Evolutionary conservation across 306 rosid species (phyloP).

Genomic region (Mimosa pudica): DNA sequence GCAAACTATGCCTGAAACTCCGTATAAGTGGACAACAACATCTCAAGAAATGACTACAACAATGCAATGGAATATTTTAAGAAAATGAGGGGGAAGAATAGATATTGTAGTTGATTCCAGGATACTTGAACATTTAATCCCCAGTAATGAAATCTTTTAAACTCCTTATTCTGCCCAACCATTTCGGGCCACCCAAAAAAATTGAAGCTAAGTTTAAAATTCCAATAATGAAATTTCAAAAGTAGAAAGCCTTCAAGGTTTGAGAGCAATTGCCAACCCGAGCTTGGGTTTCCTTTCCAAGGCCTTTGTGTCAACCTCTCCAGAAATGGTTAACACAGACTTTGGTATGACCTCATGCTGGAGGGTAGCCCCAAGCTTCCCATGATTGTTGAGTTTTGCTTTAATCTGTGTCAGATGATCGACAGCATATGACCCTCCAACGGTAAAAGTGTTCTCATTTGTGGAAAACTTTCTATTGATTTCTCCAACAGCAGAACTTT

Average conservation of each 20-base stretch:
- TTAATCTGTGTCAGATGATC: slow-evolving; percentile 78
- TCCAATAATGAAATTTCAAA: slow-evolving; percentile 25
- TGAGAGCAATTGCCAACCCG: slow-evolving; percentile 86
- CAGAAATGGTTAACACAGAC: slow-evolving; percentile 82
- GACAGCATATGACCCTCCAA: slow-evolving; percentile 79
- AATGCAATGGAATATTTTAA: slow-evolving; percentile 24
- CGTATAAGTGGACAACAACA: slow-evolving; percentile 34
- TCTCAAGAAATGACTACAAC: slow-evolving; percentile 43
- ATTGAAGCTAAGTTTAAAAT: slow-evolving; percentile 45
- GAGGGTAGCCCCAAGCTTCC: slow-evolving; percentile 80
- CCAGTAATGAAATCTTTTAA: slow-evolving; percentile 56
- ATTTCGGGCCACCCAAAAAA: slow-evolving; percentile 67
- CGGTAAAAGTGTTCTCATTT: slow-evolving; percentile 85
- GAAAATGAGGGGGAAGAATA: slow-evolving; percentile 31
- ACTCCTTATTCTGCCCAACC: slow-evolving; percentile 68
- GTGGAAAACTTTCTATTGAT: slow-evolving; percentile 76
- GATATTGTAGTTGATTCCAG: slow-evolving; percentile 34
- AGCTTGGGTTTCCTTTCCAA: slow-evolving; percentile 81
- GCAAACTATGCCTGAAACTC: slow-evolving; percentile 12
- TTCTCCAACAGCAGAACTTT: slow-evolving; percentile 79
- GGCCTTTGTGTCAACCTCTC: slow-evolving; percentile 90
- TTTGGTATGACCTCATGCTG: slow-evolving; percentile 92
- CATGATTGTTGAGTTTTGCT: slow-evolving; percentile 85
- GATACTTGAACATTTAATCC: slow-evolving; percentile 53
- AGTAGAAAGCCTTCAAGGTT: slow-evolving; percentile 63